phyloP scores from a whole-genome alignment of 1,139 yeast genomes.

The Scheffersomyces illinoinensis region DNA sequence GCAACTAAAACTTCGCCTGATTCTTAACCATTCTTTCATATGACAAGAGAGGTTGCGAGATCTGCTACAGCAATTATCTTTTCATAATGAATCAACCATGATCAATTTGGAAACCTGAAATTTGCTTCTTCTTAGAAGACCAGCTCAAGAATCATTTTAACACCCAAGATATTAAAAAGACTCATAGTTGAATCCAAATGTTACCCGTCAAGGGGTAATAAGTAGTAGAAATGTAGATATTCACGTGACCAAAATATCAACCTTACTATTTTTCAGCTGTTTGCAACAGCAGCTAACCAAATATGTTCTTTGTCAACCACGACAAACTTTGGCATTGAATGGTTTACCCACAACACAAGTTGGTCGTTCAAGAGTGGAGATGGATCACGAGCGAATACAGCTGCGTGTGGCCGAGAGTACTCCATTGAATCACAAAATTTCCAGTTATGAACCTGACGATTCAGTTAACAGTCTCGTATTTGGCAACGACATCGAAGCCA shows the following conservation, averaged over 20 bases:
- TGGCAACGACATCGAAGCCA: conserved; percentile 5
- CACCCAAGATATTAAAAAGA: too few species aligned
- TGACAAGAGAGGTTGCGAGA: too few species aligned
- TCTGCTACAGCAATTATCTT: too few species aligned
- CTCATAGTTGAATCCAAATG: too few species aligned
- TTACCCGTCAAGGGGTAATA: too few species aligned
- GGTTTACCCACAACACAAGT: neutral
- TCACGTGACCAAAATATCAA: neutral
- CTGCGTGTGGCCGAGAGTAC: neutral
- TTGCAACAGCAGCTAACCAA: neutral
- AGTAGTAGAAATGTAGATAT: neutral
- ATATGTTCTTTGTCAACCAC: neutral
- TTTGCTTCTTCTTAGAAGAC: too few species aligned
- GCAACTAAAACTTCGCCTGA: too few species aligned
- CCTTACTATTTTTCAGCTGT: neutral
- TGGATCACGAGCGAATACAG: neutral
- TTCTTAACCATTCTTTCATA: too few species aligned
- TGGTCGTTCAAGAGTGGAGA: neutral
- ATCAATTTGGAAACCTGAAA: too few species aligned
- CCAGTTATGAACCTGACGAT: conserved; percentile 2
- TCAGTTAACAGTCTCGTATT: conserved; percentile 7
- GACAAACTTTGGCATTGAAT: neutral
- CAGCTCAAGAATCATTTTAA: too few species aligned
- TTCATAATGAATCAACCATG: too few species aligned
- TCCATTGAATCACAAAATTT: neutral